These are phyloP conservation scores for Solanum hybrid DNA, from an alignment of 305 asterid species.

Conservation along the genomic window DNA sequence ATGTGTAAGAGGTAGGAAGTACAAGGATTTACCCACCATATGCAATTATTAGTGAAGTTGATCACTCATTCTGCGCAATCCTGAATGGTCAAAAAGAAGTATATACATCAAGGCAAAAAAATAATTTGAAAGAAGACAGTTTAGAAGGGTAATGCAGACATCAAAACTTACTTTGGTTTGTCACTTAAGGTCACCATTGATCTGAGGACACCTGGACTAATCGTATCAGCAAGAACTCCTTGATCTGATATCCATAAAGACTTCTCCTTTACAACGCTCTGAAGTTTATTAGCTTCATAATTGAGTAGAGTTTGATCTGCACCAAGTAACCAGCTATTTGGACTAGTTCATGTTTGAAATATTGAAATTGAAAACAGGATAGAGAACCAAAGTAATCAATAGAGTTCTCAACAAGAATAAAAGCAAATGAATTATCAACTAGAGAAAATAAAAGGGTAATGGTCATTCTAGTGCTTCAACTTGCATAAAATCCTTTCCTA, in stretches of 20 bases:
- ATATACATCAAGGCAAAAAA: slow-evolving; percentile 1
- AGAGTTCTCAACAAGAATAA: neutral
- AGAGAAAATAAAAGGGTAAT: neutral
- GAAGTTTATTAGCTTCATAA: slow-evolving; percentile 76
- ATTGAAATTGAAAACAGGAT: neutral
- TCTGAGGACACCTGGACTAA: slow-evolving; percentile 74
- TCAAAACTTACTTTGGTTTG: slow-evolving; percentile 41
- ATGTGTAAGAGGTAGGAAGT: neutral
- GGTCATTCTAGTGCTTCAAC: neutral
- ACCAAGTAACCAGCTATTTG: slow-evolving; percentile 3
- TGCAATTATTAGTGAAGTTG: slow-evolving; percentile 4
- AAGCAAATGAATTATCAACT: neutral
- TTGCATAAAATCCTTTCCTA: neutral
- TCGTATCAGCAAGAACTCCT: slow-evolving; percentile 75
- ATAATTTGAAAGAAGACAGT: neutral
- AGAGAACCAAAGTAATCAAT: neutral
- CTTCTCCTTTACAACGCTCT: slow-evolving; percentile 78
- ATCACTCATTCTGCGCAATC: slow-evolving; percentile 28
- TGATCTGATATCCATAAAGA: slow-evolving; percentile 58
- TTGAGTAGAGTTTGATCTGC: slow-evolving; percentile 70
- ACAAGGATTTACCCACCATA: neutral
- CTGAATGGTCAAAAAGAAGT: slow-evolving; percentile 25
- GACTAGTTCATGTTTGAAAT: neutral
- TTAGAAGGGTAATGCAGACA: neutral
- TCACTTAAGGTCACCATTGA: slow-evolving; percentile 76